Percentiles rank a stretch among this genome's conserved stretches.
These are phyloP conservation scores for Trichoderma lentiforme DNA, from an alignment of 2,329 filamentous ascomycete species.

Conservation along the genomic window DNA sequence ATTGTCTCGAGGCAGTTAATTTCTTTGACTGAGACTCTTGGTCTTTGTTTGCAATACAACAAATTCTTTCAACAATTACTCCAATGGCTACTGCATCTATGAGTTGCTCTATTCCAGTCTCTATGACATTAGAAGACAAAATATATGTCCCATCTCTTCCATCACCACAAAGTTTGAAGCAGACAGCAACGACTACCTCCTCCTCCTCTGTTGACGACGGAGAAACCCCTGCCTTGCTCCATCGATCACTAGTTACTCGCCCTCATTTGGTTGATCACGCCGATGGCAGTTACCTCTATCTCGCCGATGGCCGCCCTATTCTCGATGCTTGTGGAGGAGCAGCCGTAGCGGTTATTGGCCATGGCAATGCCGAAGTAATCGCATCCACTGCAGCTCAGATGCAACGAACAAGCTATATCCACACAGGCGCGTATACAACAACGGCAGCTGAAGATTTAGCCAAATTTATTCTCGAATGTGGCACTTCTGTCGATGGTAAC, in stretches of 20 bases:
- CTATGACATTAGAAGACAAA: neutral
- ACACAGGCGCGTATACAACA: conserved; percentile 28
- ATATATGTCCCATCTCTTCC: neutral
- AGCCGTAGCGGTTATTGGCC: conserved; percentile 63
- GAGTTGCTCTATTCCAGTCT: neutral
- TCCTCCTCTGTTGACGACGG: neutral
- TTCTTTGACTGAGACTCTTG: neutral
- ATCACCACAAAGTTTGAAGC: neutral
- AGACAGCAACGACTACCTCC: neutral
- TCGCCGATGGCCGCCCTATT: neutral
- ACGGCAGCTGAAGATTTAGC: conserved; percentile 30
- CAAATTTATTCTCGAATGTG: conserved; percentile 22
- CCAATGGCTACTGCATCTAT: neutral
- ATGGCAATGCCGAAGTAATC: conserved; percentile 54
- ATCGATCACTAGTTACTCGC: neutral
- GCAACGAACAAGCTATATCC: conserved; percentile 33
- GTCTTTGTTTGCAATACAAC: neutral
- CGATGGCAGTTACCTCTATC: conserved; percentile 32
- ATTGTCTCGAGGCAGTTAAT: neutral
- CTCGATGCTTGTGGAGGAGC: conserved; percentile 8
- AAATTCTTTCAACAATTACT: neutral
- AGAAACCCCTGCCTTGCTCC: neutral
- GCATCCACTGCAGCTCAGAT: conserved; percentile 55
- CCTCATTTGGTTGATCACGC: neutral
- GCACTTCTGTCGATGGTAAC: neutral